These are phyloP conservation scores for Mortierella sp. DNA, from an alignment of 371 early-diverging fungal genomes.

Conservation along the genomic window DNA sequence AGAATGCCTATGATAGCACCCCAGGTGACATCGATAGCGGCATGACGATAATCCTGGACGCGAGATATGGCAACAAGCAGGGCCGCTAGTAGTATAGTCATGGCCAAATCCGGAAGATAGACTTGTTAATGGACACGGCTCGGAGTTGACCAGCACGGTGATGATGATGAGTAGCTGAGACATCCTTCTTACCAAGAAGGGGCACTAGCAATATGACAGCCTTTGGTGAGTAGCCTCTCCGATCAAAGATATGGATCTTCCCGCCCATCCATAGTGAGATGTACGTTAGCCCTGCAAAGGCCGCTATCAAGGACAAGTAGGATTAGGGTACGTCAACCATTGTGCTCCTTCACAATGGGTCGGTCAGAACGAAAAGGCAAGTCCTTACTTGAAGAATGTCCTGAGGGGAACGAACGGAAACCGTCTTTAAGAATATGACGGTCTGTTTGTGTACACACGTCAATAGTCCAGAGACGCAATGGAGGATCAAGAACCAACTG, in stretches of 20 bases:
- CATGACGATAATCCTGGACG: constrained; percentile 77
- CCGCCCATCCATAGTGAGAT: constrained; percentile 71
- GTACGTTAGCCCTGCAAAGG: constrained; percentile 73
- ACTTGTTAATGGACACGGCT: too few species aligned
- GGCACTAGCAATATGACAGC: neutral
- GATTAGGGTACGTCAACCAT: neutral
- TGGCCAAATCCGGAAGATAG: too few species aligned
- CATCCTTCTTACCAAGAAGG: too few species aligned
- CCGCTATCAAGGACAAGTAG: constrained; percentile 42
- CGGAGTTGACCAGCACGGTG: too few species aligned
- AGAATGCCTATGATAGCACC: constrained; percentile 67
- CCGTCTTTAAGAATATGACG: constrained; percentile 73
- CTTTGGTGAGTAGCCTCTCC: neutral
- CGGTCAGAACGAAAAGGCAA: neutral
- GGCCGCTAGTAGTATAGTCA: too few species aligned
- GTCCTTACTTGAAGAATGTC: constrained; percentile 78
- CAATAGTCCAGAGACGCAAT: constrained; percentile 60
- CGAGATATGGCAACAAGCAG: constrained; percentile 74
- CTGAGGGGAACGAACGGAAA: constrained; percentile 89
- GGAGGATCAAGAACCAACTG: constrained; percentile 56
- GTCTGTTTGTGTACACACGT: constrained; percentile 64
- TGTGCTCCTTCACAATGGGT: neutral
- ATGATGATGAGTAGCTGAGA: too few species aligned
- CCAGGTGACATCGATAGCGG: constrained; percentile 75
- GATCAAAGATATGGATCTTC: neutral